Evolutionary conservation across 2,329 filamentous ascomycete species (phyloP), one percentile per base, ranked within the genome.

Genomic region (Xylaria sp.): DNA sequence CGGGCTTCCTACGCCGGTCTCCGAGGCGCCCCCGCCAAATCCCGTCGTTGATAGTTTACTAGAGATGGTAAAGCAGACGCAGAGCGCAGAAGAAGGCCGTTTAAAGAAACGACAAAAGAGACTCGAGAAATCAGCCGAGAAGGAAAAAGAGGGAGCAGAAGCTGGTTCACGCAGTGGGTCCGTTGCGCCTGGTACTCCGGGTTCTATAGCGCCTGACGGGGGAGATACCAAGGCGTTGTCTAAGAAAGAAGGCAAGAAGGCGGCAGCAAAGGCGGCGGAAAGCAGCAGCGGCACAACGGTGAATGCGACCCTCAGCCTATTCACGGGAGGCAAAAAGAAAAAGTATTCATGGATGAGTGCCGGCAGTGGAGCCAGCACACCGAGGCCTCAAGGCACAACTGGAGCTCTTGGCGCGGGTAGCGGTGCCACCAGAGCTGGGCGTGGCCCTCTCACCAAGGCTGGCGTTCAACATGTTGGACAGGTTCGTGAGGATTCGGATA

Each of bases 241-340:
- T 4, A 97, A 97, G 84, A 97, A 97, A 81, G 94, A 97, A 78
- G 85, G 84, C 68, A 89, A 91, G 77, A 93, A 91, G 79, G 87
- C 89, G n/a, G 90, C 93, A 67, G 83, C 85, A 3, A 93, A 92
- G 73, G 87, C 90, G 25, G 91, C 89, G 0, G 93, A 97, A 76
- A 91, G 91, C 66, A 92, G 90, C 72, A 92, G 91, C 39, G 60
- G 65, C 72, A 93, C 95, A 72, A 89, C 90, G 25, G 93, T 95
- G 30, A 97, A 97, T 77, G 86, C 89, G 63, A 97, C 94, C 0
- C 93, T 93, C 63, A 90, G 89, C 70, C 87, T 93, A 83, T 93
- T 93, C 69, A 82, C 83, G 0, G 84, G 86, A 66, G 84, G 86
- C 60, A 88, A 87, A 72, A 89, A 89, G 78, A 86, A 92, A 78